These are phyloP conservation scores for Croton setiger DNA, from an alignment of 441 rosid species.

Conservation along the genomic window DNA sequence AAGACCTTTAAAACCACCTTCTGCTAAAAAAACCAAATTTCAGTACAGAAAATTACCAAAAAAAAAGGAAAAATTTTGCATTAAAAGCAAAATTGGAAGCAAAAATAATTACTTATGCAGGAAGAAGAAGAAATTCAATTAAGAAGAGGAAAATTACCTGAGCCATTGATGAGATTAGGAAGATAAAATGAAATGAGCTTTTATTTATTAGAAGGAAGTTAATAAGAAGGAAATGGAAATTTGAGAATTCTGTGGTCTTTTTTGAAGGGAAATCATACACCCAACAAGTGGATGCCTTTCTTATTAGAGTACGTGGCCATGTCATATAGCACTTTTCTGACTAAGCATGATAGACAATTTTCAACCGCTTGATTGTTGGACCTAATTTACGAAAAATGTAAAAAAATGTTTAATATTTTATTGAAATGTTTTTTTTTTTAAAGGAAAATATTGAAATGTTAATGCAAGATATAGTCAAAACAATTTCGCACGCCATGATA, in stretches of 20 bases:
- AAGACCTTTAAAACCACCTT: conserved; percentile 80
- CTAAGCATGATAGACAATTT: conserved; percentile 6
- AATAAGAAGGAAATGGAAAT: background rate
- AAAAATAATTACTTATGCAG: no score
- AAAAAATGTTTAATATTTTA: no score
- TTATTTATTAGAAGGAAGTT: conserved; percentile 1
- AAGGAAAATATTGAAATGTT: no score
- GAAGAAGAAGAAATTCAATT: background rate
- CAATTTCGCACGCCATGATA: no score
- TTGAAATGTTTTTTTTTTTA: no score
- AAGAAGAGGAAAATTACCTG: conserved; percentile 45
- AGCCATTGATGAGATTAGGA: conserved; percentile 53
- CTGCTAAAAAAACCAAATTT: conserved; percentile 33
- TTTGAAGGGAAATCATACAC: background rate
- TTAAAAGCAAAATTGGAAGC: background rate
- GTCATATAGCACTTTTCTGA: conserved; percentile 4
- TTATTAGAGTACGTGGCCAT: conserved; percentile 1
- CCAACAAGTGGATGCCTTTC: background rate
- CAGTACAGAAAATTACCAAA: background rate
- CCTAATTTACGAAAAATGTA: no score
- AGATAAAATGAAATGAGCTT: conserved; percentile 2
- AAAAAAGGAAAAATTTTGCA: no score
- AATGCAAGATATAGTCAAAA: no score
- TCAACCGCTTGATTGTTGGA: conserved; percentile 12
- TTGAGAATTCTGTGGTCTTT: background rate